Base-by-base conservation (phyloP, 805 yeast genomes). In the Schwanniomyces sp. region DNA sequence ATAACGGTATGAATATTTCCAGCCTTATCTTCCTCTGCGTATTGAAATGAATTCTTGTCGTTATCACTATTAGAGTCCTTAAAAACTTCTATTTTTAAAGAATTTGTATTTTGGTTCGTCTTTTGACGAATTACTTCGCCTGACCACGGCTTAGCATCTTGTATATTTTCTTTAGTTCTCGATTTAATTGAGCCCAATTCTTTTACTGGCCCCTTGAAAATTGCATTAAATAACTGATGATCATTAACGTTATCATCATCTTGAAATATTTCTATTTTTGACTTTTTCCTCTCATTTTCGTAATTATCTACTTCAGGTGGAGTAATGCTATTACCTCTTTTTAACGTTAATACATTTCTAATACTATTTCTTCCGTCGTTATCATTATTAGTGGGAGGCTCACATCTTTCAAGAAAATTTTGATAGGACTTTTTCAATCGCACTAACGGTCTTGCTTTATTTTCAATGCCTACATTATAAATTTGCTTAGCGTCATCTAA, bases 151-250 rank as follows among this genome's bases (percentile, higher is more conserved):
- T 67, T 70, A 0, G 90, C 74, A 1, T 70, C 67, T 17, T 79
- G 37, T 6, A 62, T 66, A 58, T 89, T 89, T 60, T 89, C 96
- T 61, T 88, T 88, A 40, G 74, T 72, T 44, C 88, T 63, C 12
- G 69, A 62, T 8, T 67, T 69, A 1, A 80, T 63, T 0, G 83
- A 55, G 6, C 82, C 88, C 21, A 83, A 59, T 28, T 69, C 65
- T 40, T 74, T 76, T 26, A 21, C 36, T 5, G 46, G 16, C 2
- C 41, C 47, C 8, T 54, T 48, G 48, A 69, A 68, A 11, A 67
- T 56, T 3, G 62, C 56, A 28, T 57, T 48, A 9, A 62, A 32
- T 1, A 61, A 53, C 21, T 54, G 51, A 14, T 52, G 52, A 26
- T 52, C 52, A 12, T 40, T 43, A 12, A 50, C 47, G 1, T 48